Conservation (phyloP, 805 yeast species). For the Myxozyma neglecta region DNA sequence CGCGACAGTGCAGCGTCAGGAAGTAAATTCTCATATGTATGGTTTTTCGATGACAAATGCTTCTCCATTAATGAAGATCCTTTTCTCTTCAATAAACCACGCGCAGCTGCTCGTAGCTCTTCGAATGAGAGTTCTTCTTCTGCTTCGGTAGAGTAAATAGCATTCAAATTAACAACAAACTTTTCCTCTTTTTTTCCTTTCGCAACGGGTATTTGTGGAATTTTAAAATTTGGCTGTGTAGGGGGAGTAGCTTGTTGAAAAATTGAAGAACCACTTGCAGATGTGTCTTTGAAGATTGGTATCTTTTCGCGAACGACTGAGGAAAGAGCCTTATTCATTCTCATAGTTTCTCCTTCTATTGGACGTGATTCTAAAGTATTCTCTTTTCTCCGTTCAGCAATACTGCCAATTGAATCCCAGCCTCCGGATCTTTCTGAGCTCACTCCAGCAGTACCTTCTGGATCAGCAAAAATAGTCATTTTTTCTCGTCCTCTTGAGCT, state of each 20-base stretch:
- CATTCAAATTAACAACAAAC: conserved; percentile 30
- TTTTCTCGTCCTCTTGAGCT: conserved; percentile 33
- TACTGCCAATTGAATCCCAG: conserved; percentile 53
- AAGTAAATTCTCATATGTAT: too few species aligned
- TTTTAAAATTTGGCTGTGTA: conserved; percentile 18
- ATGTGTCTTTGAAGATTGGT: conserved; percentile 28
- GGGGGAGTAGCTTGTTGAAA: conserved; percentile 13
- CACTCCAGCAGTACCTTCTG: conserved; percentile 28
- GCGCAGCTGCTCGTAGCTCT: conserved; percentile 61
- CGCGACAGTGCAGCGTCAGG: neutral
- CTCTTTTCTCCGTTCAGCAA: conserved; percentile 59
- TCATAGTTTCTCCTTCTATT: conserved; percentile 60
- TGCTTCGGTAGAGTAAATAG: conserved; percentile 34
- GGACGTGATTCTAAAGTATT: conserved; percentile 55
- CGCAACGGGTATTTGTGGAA: conserved; percentile 8
- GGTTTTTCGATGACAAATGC: too few species aligned
- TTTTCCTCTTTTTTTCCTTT: conserved; percentile 32
- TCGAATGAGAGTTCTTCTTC: conserved; percentile 59
- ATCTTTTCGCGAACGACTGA: conserved; percentile 22
- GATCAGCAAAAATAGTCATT: conserved; percentile 48
- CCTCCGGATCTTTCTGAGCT: conserved; percentile 28
- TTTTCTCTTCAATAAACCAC: conserved; percentile 39
- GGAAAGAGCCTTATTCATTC: conserved; percentile 26
- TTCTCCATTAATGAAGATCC: neutral
- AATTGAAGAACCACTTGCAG: neutral